Percentiles rank a stretch among this genome's conserved stretches.
These are phyloP conservation scores for Populus pruinosa DNA, from an alignment of 345 rosid species.

Conservation along the genomic window DNA sequence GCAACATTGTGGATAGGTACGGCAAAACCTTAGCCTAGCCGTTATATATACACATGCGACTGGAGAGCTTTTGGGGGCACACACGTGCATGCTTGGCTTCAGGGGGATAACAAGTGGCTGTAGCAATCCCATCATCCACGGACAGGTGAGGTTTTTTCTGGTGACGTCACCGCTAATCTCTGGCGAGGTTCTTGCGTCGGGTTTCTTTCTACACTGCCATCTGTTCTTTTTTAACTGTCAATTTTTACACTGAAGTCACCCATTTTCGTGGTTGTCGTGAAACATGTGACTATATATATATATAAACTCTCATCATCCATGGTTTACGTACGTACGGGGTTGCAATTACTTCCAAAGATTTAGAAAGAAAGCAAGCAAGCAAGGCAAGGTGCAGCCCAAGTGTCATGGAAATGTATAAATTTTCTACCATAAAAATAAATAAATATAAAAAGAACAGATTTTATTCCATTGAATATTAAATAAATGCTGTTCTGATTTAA, in stretches of 20 bases:
- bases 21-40: neutral
- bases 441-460: neutral
- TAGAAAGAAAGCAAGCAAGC: too few relatives aligned
- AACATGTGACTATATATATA: neutral
- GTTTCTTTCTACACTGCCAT: neutral
- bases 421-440: too few relatives aligned
- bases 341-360: too few relatives aligned
- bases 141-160: conserved; percentile 36
- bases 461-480: too few relatives aligned
- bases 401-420: too few relatives aligned
- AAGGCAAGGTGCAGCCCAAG: too few relatives aligned
- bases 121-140: conserved; percentile 25
- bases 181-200: neutral
- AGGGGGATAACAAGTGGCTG: conserved; percentile 18
- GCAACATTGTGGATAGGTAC: neutral
- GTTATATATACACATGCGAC: neutral
- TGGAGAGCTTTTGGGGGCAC: neutral
- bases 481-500: too few relatives aligned
- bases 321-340: too few relatives aligned
- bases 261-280: too few relatives aligned
- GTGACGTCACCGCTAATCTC: conserved; percentile 23
- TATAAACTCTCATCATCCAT: too few relatives aligned
- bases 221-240: neutral
- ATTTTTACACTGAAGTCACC: neutral
- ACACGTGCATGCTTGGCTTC: conserved; percentile 14